Evolutionary conservation across 2,329 filamentous ascomycete genomes (phyloP).

Genomic region (Ceratocystis diversiconidia): DNA sequence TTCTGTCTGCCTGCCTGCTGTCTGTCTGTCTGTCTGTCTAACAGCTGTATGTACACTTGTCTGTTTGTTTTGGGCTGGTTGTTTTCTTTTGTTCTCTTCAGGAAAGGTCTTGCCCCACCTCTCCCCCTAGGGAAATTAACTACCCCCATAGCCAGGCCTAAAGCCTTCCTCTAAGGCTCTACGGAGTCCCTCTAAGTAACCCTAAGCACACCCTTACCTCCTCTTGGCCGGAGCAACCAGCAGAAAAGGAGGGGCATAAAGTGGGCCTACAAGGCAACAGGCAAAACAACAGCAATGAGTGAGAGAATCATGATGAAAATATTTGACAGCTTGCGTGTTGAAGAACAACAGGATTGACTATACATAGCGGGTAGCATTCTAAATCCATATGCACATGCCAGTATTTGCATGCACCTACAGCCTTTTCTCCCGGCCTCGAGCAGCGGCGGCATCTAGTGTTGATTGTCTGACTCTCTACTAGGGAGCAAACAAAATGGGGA

Average conservation of each 20-base stretch:
- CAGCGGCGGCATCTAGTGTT: too few species aligned
- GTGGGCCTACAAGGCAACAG: neutral
- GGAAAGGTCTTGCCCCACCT: neutral
- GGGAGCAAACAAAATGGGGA: neutral
- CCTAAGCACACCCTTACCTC: neutral
- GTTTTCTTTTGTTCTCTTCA: slow-evolving; percentile 2
- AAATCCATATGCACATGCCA: neutral
- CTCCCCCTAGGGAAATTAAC: neutral
- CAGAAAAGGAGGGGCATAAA: neutral
- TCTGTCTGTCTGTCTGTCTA: too few species aligned
- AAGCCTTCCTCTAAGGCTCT: too few species aligned
- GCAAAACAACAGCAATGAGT: neutral
- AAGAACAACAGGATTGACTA: neutral
- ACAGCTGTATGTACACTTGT: neutral
- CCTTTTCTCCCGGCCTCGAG: too few species aligned
- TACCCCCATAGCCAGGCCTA: neutral
- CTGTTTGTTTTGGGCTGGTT: neutral
- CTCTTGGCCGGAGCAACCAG: neutral
- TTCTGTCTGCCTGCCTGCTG: too few species aligned
- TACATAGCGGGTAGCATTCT: neutral
- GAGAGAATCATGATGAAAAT: neutral
- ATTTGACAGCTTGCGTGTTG: neutral
- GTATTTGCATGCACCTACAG: neutral
- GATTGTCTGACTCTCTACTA: neutral
- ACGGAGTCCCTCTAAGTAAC: neutral